Conservation (phyloP, 768 basidiomycete species). For the Lyophyllum atratum region DNA sequence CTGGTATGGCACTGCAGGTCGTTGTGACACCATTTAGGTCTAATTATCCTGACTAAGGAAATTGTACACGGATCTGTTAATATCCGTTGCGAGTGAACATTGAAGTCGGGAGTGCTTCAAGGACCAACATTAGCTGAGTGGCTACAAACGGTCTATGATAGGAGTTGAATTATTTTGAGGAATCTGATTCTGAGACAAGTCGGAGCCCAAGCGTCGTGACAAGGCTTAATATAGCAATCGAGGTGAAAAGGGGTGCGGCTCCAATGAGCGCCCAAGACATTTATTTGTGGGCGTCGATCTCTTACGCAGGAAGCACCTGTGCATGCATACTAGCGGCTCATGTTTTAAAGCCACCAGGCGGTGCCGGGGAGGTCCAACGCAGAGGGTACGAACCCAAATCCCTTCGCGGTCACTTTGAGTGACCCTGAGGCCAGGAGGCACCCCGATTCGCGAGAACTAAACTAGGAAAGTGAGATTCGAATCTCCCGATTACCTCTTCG, state of each 20-base stretch:
- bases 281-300: background rate
- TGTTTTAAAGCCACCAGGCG: conserved; percentile 1
- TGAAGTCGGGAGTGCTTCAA: background rate
- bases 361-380: conserved; percentile 4
- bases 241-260: conserved; percentile 5
- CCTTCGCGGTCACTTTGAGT: conserved; percentile 3
- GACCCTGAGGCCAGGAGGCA: conserved; percentile 7
- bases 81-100: background rate
- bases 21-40: conserved; percentile 5
- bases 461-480: conserved; percentile 24
- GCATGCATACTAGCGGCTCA: background rate
- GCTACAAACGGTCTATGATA: conserved; percentile 7
- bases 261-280: background rate
- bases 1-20: background rate
- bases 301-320: background rate
- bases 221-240: conserved; percentile 5
- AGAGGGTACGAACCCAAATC: conserved; percentile 1
- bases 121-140: conserved; percentile 5
- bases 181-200: conserved; percentile 15
- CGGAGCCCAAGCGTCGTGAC: conserved; percentile 5
- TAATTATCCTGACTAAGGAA: background rate
- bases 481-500: conserved; percentile 32
- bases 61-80: background rate
- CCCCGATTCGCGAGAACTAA: conserved; percentile 19
- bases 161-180: conserved; percentile 3